A percentile compares a stretch with the other conserved stretches of the same genome.
Evolutionary conservation across 306 rosid genomes (phyloP).

Genomic region (Quercus berberidifolia): DNA sequence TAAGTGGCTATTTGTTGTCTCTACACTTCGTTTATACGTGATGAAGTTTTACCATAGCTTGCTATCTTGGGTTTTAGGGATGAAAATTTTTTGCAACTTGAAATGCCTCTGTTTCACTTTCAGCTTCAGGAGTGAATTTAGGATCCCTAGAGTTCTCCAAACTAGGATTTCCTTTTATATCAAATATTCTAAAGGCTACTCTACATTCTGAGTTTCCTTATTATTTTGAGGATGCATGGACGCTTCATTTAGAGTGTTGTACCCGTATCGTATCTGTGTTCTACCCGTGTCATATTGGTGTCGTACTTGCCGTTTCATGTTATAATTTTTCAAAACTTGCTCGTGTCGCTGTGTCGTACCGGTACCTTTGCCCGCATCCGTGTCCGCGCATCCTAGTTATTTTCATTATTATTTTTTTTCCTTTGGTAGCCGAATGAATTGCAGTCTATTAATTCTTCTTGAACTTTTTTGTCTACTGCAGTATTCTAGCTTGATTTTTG

Average conservation of each 20-base stretch:
- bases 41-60: neutral
- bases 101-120: neutral
- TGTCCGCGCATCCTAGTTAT: too few relatives aligned
- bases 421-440: neutral
- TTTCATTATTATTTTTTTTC: neutral
- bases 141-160: neutral
- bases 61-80: neutral
- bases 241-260: too few relatives aligned
- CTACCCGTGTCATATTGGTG: accelerated
- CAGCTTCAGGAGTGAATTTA: neutral
- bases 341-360: accelerated
- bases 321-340: too few relatives aligned
- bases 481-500: neutral
- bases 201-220: neutral
- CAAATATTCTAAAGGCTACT: neutral
- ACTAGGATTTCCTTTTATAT: neutral
- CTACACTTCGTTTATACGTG: neutral
- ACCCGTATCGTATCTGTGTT: too few relatives aligned
- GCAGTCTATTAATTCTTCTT: neutral
- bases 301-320: too few relatives aligned
- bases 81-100: neutral
- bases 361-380: too few relatives aligned
- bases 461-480: neutral
- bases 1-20: neutral
- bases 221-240: too few relatives aligned